phyloP scores from a whole-genome alignment of 1,139 yeast species.

The Wickerhamiella infanticola region DNA sequence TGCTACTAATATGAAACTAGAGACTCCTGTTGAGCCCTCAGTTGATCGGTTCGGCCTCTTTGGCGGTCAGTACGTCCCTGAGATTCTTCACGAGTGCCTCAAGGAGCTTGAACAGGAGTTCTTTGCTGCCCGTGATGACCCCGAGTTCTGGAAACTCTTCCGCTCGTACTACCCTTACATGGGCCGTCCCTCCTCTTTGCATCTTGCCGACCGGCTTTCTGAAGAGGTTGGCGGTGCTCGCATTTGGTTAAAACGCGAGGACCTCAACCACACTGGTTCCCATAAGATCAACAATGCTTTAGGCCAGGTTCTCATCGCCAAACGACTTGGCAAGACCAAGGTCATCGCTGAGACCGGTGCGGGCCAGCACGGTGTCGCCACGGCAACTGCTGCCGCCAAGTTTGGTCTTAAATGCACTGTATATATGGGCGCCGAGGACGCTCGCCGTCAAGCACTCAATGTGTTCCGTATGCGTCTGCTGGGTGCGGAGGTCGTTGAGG shows the following conservation, averaged over 20 bases:
- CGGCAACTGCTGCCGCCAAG: constrained; percentile 98
- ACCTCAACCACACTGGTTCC: constrained; percentile 92
- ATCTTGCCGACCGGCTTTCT: constrained; percentile 76
- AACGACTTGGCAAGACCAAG: constrained; percentile 75
- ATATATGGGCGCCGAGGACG: constrained; percentile 98
- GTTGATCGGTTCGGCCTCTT: constrained; percentile 64
- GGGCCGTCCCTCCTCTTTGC: constrained; percentile 92
- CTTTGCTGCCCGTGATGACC: constrained; percentile 76
- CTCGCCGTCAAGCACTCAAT: constrained; percentile 92
- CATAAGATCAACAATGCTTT: constrained; percentile 94
- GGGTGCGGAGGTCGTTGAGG: constrained; percentile 91
- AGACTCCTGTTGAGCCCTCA: constrained; percentile 5
- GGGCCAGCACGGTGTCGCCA: constrained; percentile 99
- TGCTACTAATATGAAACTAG: constrained; percentile 26
- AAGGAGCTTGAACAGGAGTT: constrained; percentile 79
- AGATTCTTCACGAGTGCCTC: constrained; percentile 81
- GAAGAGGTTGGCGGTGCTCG: constrained; percentile 92
- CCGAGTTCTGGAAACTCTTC: constrained; percentile 86
- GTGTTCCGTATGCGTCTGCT: constrained; percentile 93
- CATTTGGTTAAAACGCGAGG: constrained; percentile 97
- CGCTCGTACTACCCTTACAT: constrained; percentile 68
- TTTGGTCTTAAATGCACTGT: constrained; percentile 93
- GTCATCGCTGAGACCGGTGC: constrained; percentile 99
- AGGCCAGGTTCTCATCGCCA: constrained; percentile 87
- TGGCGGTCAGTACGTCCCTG: constrained; percentile 99